These are phyloP conservation scores for Ogataea parapolymorpha DNA, from an alignment of 805 yeast species.

Conservation along the genomic window DNA sequence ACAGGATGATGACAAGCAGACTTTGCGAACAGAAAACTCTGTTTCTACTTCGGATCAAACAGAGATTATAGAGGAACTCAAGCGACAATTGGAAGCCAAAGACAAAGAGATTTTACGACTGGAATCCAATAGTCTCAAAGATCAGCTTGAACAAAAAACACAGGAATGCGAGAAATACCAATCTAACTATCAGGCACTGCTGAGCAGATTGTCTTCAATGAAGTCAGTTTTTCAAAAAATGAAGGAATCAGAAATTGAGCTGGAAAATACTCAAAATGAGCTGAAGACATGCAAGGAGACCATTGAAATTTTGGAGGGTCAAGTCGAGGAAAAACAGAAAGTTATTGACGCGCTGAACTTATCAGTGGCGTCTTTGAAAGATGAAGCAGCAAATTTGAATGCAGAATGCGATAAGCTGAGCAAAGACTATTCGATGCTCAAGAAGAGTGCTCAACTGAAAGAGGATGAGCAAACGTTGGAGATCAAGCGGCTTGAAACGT, in stretches of 20 bases:
- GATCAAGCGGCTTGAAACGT: constrained; percentile 38
- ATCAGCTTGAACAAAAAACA: constrained; percentile 34
- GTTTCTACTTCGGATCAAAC: not conserved
- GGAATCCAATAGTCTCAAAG: constrained; percentile 16
- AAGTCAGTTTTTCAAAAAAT: constrained; percentile 67
- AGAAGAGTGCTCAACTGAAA: constrained; percentile 37
- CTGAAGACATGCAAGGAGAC: constrained; percentile 38
- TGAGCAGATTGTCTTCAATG: constrained; percentile 68
- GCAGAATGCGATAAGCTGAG: constrained; percentile 53
- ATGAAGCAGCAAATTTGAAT: constrained; percentile 42
- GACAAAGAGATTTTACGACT: constrained; percentile 1
- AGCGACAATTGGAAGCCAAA: constrained; percentile 4
- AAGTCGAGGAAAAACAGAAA: constrained; percentile 34
- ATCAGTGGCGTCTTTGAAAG: constrained; percentile 23
- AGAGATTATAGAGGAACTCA: constrained; percentile 2
- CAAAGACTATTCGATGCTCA: constrained; percentile 35
- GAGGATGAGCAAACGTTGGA: constrained; percentile 41
- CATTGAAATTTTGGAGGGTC: constrained; percentile 31
- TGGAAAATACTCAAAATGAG: constrained; percentile 50
- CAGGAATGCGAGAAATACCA: constrained; percentile 57
- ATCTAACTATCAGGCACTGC: constrained; percentile 55
- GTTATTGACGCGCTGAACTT: constrained; percentile 19
- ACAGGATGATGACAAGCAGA: not conserved
- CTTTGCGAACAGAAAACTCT: not conserved
- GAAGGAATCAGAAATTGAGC: constrained; percentile 65